Conservation (phyloP, 371 early-diverging fungal species). For the Mucor circinelloides region DNA sequence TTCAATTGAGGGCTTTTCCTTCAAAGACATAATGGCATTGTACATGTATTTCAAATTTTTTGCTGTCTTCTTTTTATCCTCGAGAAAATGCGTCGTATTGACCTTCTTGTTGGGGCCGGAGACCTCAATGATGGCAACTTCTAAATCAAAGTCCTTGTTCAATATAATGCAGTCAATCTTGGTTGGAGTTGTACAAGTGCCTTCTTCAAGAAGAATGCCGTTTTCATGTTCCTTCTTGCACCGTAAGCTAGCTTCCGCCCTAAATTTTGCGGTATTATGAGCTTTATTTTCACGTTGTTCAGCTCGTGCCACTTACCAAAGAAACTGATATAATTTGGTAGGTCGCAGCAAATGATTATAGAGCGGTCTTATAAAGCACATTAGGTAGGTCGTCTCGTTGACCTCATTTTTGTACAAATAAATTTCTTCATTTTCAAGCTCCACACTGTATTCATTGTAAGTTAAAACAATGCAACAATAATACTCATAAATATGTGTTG, state of each 20-base stretch:
- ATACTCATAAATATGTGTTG: too few species aligned
- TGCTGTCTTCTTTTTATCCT: conserved; percentile 7
- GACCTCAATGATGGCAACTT: conserved; percentile 8
- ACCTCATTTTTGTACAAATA: not conserved
- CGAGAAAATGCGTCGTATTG: conserved; percentile 10
- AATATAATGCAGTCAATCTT: conserved; percentile 12
- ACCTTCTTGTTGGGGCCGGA: conserved; percentile 19
- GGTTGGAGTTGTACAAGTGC: not conserved
- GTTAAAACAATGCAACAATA: too few species aligned
- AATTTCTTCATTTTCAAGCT: not conserved
- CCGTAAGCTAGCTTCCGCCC: not conserved
- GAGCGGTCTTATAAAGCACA: not conserved
- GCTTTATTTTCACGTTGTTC: too few species aligned
- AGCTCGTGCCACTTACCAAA: not conserved
- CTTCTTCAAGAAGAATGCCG: not conserved
- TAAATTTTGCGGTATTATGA: not conserved
- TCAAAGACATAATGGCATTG: not conserved
- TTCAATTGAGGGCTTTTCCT: not conserved
- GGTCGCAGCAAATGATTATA: not conserved
- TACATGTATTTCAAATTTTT: conserved; percentile 9
- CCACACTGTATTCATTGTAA: not conserved
- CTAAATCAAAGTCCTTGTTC: not conserved
- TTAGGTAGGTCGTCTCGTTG: not conserved
- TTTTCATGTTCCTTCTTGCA: conserved; percentile 14
- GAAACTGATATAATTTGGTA: not conserved